phyloP scores from a whole-genome alignment of 2,329 filamentous ascomycete species.

The Fusarium tricinctum region DNA sequence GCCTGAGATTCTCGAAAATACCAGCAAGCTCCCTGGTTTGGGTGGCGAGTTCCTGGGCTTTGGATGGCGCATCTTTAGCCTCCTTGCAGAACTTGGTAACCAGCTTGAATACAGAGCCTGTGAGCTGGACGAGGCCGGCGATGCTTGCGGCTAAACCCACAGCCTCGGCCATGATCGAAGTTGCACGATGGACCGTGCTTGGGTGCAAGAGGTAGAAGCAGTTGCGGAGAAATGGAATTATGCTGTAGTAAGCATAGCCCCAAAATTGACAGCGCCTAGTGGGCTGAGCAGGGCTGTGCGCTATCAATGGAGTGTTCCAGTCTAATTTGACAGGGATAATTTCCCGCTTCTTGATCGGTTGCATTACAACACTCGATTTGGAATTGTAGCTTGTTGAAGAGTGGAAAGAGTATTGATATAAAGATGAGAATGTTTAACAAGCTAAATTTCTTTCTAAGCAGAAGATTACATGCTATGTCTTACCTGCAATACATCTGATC shows the following conservation, averaged over 20 bases:
- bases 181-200: neutral
- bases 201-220: neutral
- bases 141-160: conserved; percentile 1
- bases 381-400: too few relatives aligned
- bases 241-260: neutral
- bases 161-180: neutral
- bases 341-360: too few relatives aligned
- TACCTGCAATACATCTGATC: too few relatives aligned
- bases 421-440: too few relatives aligned
- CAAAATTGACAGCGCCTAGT: neutral
- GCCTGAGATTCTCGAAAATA: neutral
- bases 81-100: conserved; percentile 6
- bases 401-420: too few relatives aligned
- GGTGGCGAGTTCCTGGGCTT: conserved; percentile 3
- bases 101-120: conserved; percentile 3
- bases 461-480: too few relatives aligned
- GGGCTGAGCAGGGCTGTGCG: neutral
- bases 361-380: too few relatives aligned
- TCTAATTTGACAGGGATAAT: too few relatives aligned
- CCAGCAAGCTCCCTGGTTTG: neutral
- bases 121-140: conserved; percentile 3
- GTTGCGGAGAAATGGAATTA: neutral
- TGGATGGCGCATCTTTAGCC: conserved; percentile 5
- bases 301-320: neutral
- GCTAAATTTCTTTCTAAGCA: too few relatives aligned